phyloP scores from a whole-genome alignment of 1,284 basidiomycete genomes.

The Boletus coffeatus region DNA sequence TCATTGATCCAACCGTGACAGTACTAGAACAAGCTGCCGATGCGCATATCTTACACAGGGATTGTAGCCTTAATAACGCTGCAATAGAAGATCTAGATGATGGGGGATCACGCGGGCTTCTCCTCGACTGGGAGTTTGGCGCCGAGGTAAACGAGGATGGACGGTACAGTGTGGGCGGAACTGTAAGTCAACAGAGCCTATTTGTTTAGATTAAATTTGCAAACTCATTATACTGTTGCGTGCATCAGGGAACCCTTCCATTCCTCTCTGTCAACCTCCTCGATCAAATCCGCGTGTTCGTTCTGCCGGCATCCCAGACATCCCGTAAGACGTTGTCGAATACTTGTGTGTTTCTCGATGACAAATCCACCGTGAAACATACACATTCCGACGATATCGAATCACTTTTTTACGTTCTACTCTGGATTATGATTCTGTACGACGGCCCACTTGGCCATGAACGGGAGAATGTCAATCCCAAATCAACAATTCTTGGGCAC shows the following conservation, averaged over 20 bases:
- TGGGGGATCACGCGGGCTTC: not conserved
- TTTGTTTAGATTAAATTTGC: not conserved
- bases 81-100: not conserved
- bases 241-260: not conserved
- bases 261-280: not conserved
- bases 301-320: not conserved
- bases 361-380: not conserved
- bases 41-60: not conserved
- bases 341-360: not conserved
- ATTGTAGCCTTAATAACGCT: not conserved
- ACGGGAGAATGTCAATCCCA: not conserved
- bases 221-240: not conserved
- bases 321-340: not conserved
- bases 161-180: not conserved
- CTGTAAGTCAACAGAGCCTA: not conserved
- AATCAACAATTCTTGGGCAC: not conserved
- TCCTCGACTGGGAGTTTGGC: slow-evolving; percentile 1
- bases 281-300: not conserved
- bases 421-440: not conserved
- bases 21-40: not conserved
- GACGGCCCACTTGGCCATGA: not conserved
- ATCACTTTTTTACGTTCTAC: not conserved
- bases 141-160: not conserved
- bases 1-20: not conserved
- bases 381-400: not conserved